Base-by-base conservation (phyloP, 495 filamentous ascomycete species). In the Penicillium tannophilum region DNA sequence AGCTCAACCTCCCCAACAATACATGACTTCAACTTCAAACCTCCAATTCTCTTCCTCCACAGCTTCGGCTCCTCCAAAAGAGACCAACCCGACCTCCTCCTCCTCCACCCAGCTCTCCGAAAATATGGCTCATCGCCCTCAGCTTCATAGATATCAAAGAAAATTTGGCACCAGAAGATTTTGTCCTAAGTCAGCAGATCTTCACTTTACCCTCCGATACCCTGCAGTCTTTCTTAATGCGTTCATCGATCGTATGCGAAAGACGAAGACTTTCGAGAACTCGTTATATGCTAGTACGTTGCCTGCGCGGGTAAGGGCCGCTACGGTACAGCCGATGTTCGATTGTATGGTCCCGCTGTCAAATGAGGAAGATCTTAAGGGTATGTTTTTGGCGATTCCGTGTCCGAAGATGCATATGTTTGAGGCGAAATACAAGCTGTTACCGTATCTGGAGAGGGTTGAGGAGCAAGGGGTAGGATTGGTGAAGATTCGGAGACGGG, bases 71-170 rank as follows among this genome's bases (percentile, higher is more conserved):
- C n/a, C n/a, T n/a, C n/a, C n/a, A n/a, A n/a, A n/a, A n/a, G n/a
- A n/a, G n/a, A n/a, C n/a, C n/a, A n/a, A n/a, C n/a, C n/a, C n/a
- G n/a, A n/a, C n/a, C n/a, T n/a, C n/a, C n/a, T n/a, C n/a, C n/a
- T n/a, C n/a, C n/a, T n/a, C n/a, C n/a, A n/a, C n/a, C n/a, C n/a
- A n/a, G n/a, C n/a, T n/a, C n/a, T n/a, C n/a, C n/a, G n/a, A n/a
- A n/a, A n/a, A n/a, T n/a, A n/a, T n/a, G n/a, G n/a, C n/a, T n/a
- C n/a, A n/a, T n/a, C 1, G 58, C 68, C 14, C 56, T 70, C 23
- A 72, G 67, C 60, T 72, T 72, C 51, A 45, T 72, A n/a, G 43
- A 72, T 28, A 72, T 68, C 56, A 66, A 72, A 39, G 67, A 67
- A 46, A 70, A 70, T 23, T 63, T 72, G 19, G 67, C 65, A 3